Evolutionary conservation across 441 rosid genomes (phyloP).

Genomic region (Arabidopsis hybrid): DNA sequence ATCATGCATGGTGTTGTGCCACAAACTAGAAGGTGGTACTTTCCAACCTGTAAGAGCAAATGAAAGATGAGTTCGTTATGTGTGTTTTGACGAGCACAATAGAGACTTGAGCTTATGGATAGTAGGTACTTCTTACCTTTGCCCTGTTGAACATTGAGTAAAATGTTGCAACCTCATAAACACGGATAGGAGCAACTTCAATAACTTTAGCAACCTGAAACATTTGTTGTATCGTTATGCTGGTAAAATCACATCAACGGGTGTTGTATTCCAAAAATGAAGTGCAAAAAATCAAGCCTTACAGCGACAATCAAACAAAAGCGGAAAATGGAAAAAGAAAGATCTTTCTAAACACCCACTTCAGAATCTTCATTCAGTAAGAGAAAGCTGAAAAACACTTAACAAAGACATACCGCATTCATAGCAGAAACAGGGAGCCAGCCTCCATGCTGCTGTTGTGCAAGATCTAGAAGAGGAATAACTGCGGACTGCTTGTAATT

Average conservation of each 20-base stretch:
- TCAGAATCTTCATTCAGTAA: neutral
- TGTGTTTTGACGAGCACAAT: conserved; percentile 26
- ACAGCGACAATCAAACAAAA: neutral
- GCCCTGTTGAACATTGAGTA: conserved; percentile 98
- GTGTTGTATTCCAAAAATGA: neutral
- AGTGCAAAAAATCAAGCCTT: neutral
- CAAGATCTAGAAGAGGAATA: conserved; percentile 97
- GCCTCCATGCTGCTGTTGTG: conserved; percentile 99
- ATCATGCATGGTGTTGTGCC: conserved; percentile 99
- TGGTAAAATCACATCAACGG: conserved; percentile 6
- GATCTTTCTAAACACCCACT: neutral
- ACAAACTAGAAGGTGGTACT: conserved; percentile 96
- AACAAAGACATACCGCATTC: conserved; percentile 74
- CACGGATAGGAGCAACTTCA: conserved; percentile 96
- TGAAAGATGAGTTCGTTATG: conserved; percentile 16
- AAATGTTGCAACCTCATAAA: conserved; percentile 96
- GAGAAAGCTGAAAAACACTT: neutral
- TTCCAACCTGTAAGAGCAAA: conserved; percentile 75
- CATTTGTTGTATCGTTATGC: conserved; percentile 28
- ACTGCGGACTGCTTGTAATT: conserved; percentile 99
- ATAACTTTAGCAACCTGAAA: conserved; percentile 87
- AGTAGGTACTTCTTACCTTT: conserved; percentile 60
- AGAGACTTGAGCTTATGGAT: conserved; percentile 18
- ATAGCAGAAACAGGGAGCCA: conserved; percentile 99
- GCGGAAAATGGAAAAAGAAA: neutral